Evolutionary conservation across 139 green algal species (phyloP), one percentile per base, ranked within the genome.

Genomic region (Nannochloris sp.): DNA sequence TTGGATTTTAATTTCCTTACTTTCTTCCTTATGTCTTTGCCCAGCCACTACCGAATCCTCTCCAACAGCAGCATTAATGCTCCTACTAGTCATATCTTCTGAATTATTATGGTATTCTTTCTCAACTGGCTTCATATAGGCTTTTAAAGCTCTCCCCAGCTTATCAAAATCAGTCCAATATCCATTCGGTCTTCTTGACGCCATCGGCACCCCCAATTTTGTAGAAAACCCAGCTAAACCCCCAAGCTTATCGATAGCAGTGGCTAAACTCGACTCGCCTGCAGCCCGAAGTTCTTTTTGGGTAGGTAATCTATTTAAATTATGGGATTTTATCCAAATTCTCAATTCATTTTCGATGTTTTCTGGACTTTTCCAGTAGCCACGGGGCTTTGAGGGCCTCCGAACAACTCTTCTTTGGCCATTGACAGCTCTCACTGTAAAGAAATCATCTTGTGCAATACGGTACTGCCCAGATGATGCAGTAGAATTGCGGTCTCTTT

Each of bases 271-370:
- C 60, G 55, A 68, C 30, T 56, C 54, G 42, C 77, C 74, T 27
- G 47, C 67, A 19, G 14, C 12, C 10, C 70, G 61, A 45, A 84
- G 55, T 51, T 80, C 54, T 4, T 27, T 34, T 35, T 75, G 51
- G 9, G 70, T 69, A 53, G 77, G 77, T 69, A 84, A 46, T 15
- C 42, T 44, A 27, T 39, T 53, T 2, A 25, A 2, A 42, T 39
- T 42, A 9, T 64, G 12, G 19, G 15, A 37, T 27, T 68, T 44
- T 54, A 82, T 76, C 74, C 75, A 83, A 10, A 27, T 25, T 14
- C 61, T 65, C 39, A 84, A 56, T 72, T 84, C 77, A 58, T 14
- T 31, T 60, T 71, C 42, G 37, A 84, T 73, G 34, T 83, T 83
- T 13, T 38, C 64, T 7, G 37, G 1, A 27, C 71, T 42, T 30